Percentiles rank a stretch among this genome's conserved stretches.
phyloP scores from a whole-genome alignment of 192 early-diverging fungal species.

The Coemansia asiatica region DNA sequence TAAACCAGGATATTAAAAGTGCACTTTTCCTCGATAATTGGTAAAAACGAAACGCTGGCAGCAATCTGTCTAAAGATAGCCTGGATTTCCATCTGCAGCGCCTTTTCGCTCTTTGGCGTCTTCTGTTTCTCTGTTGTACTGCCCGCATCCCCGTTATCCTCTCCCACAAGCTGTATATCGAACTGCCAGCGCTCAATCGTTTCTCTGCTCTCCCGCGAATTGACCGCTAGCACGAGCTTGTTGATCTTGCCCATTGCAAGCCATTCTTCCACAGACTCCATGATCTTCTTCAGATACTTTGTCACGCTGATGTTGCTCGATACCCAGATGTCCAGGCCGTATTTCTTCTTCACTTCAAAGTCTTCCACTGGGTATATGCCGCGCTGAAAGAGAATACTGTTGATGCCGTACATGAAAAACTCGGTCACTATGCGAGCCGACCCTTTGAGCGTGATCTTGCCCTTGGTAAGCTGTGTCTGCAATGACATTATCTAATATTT shows the following conservation, averaged over 20 bases:
- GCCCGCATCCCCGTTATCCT: conserved; percentile 28
- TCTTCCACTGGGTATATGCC: conserved; percentile 92
- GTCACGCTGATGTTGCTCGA: conserved; percentile 71
- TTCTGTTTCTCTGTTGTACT: conserved; percentile 14
- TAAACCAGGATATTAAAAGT: conserved; percentile 92
- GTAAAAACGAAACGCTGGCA: conserved; percentile 85
- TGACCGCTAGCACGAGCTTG: conserved; percentile 85
- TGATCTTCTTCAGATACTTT: conserved; percentile 73
- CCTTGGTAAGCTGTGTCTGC: conserved; percentile 51
- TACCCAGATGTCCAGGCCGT: conserved; percentile 82
- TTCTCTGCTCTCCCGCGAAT: conserved; percentile 78
- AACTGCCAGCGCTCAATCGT: conserved; percentile 95
- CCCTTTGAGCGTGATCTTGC: conserved; percentile 79
- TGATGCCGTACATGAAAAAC: conserved; percentile 86
- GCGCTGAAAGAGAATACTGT: conserved; percentile 90
- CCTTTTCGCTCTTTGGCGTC: conserved; percentile 51
- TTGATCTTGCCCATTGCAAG: conserved; percentile 68
- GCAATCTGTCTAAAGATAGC: conserved; percentile 92
- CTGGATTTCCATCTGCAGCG: conserved; percentile 70
- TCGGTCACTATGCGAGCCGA: conserved; percentile 82
- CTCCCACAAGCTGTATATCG: conserved; percentile 75
- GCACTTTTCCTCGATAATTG: conserved; percentile 82
- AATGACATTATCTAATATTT: conserved; percentile 21
- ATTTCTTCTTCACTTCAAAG: conserved; percentile 83
- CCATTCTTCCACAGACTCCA: conserved; percentile 83